Conservation (phyloP, 805 yeast species). For the Yamadazyma sp. region DNA sequence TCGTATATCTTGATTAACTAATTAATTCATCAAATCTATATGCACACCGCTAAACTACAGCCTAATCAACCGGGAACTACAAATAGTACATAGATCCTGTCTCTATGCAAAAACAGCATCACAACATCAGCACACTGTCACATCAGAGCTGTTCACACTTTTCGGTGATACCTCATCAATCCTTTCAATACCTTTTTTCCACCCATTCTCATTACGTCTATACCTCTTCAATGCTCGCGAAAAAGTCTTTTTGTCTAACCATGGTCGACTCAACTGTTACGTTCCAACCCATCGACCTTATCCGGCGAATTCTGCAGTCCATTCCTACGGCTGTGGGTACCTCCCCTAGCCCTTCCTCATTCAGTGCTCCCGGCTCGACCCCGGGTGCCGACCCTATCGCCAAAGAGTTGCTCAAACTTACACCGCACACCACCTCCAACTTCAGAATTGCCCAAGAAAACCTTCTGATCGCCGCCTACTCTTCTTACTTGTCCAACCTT, state of each 20-base stretch:
- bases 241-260: constrained; percentile 6
- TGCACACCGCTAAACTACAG: no score
- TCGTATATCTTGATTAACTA: no score
- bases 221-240: no score
- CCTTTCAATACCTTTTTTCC: no score
- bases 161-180: no score
- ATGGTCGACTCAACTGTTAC: constrained; percentile 1
- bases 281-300: constrained; percentile 4
- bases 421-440: constrained; percentile 21
- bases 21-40: no score
- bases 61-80: no score
- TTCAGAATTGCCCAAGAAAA: constrained; percentile 1
- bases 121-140: no score
- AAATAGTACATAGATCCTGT: no score
- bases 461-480: constrained; percentile 26
- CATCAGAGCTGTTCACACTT: no score
- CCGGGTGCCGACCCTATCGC: constrained; percentile 29
- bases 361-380: background rate
- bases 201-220: no score
- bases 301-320: constrained; percentile 2
- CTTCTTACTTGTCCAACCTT: constrained; percentile 31
- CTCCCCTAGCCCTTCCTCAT: background rate
- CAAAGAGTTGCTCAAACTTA: constrained; percentile 31
- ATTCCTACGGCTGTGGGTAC: constrained; percentile 3
- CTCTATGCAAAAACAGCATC: no score